A percentile compares a stretch with the other conserved stretches of the same genome.
Conservation (phyloP, 345 rosid species). For the Fremontodendron californicum region DNA sequence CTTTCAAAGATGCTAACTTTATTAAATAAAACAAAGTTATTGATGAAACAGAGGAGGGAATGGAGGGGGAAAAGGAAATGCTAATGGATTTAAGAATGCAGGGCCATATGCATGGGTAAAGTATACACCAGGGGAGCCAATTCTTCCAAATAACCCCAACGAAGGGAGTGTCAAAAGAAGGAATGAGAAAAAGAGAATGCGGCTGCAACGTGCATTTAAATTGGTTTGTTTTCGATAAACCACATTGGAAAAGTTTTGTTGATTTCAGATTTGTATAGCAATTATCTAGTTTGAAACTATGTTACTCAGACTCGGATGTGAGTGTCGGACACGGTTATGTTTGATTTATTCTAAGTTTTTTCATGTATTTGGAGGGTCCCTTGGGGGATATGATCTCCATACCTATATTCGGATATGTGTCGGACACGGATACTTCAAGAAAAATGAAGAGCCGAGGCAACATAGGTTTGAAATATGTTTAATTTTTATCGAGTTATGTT, state of each 20-base stretch:
- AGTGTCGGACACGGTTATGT: no score
- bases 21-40: no score
- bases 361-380: no score
- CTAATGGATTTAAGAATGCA: slow-evolving; percentile 33
- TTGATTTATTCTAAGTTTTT: no score
- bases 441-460: no score
- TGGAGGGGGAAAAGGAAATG: background rate
- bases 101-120: slow-evolving; percentile 85
- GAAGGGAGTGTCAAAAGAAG: slow-evolving; percentile 73
- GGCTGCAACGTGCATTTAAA: slow-evolving; percentile 58
- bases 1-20: background rate
- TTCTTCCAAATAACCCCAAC: slow-evolving; percentile 71
- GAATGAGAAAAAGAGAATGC: slow-evolving; percentile 77
- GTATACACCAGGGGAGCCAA: slow-evolving; percentile 71
- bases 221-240: slow-evolving; percentile 34
- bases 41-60: background rate
- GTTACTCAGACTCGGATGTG: no score
- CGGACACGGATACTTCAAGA: no score
- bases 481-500: background rate
- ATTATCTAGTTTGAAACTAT: background rate
- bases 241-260: background rate
- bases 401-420: no score
- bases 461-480: background rate
- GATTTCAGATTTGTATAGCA: background rate
- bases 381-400: no score